Evolutionary conservation across 176 grass and related monocot species (phyloP).

Genomic region (Avena insularis): DNA sequence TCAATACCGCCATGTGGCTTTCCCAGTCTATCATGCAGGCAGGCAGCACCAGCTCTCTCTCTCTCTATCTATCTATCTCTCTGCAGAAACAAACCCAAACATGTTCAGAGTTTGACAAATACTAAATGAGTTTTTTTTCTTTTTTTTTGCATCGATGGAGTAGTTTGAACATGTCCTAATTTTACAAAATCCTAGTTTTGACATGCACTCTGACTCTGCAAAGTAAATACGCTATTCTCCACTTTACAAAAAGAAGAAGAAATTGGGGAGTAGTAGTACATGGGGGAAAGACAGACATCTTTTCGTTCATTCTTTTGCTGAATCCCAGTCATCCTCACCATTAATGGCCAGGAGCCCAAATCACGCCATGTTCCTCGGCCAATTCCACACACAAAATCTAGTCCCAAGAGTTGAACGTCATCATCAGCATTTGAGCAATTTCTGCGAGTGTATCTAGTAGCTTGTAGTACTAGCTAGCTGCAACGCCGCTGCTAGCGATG

Average conservation of each 20-base stretch:
- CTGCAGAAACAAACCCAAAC: slow-evolving; percentile 7
- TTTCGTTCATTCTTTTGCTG: slow-evolving; percentile 12
- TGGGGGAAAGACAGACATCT: background rate
- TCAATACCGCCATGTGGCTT: slow-evolving; percentile 44
- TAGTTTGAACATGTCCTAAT: background rate
- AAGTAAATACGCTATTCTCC: background rate
- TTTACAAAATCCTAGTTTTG: background rate
- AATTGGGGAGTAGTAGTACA: background rate
- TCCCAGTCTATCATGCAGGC: background rate
- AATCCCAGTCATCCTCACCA: background rate
- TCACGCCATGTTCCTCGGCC: slow-evolving; percentile 2
- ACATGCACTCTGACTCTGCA: background rate
- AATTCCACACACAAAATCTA: slow-evolving; percentile 7
- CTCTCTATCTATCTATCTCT: no score
- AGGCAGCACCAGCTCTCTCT: background rate
- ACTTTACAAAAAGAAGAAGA: background rate
- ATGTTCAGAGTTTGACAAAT: background rate
- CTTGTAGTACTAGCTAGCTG: background rate
- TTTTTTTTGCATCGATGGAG: background rate
- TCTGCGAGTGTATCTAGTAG: background rate
- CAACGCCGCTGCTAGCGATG: background rate
- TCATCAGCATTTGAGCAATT: background rate
- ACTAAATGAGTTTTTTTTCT: background rate
- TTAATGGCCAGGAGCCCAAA: slow-evolving; percentile 19
- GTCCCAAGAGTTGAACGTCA: background rate